These are phyloP conservation scores for Coccinonectria pachysandricola DNA, from an alignment of 2,329 filamentous ascomycete species.

Conservation along the genomic window DNA sequence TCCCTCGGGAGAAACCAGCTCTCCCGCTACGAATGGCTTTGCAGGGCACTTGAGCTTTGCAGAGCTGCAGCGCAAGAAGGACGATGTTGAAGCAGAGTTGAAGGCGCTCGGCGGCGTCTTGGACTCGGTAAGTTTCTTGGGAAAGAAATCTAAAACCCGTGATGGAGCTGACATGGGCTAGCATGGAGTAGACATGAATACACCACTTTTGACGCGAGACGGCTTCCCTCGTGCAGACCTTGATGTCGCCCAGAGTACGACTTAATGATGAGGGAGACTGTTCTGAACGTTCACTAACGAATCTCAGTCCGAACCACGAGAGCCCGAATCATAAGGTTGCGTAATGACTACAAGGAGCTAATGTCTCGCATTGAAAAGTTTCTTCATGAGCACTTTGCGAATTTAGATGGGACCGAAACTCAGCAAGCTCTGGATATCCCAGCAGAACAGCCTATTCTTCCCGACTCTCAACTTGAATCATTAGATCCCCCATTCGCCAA, in stretches of 20 bases:
- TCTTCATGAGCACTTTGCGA: conserved; percentile 87
- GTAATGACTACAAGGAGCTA: conserved; percentile 86
- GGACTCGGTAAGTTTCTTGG: conserved; percentile 74
- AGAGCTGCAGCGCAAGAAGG: conserved; percentile 77
- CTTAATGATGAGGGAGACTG: conserved; percentile 23
- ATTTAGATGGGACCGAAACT: conserved; percentile 41
- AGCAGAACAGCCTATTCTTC: conserved; percentile 20
- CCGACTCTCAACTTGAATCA: conserved; percentile 18
- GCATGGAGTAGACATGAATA: conserved; percentile 92
- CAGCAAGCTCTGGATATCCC: conserved; percentile 8
- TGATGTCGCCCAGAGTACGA: conserved; percentile 92
- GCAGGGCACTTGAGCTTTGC: conserved; percentile 57
- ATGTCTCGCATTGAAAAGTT: conserved; percentile 77
- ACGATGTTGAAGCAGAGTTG: conserved; percentile 75
- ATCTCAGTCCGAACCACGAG: conserved; percentile 77
- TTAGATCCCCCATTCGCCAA: conserved; percentile 58
- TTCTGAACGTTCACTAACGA: conserved; percentile 5
- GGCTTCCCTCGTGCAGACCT: conserved; percentile 90
- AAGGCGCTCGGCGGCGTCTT: conserved; percentile 75
- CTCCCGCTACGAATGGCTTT: conserved; percentile 48
- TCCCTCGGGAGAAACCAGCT: conserved; percentile 65
- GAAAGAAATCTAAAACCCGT: too few relatives aligned
- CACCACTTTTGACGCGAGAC: conserved; percentile 74
- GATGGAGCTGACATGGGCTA: too few relatives aligned
- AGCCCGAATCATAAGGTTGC: conserved; percentile 75